Percentiles rank a stretch among this genome's conserved stretches.
Conservation (phyloP, 78 protist genomes). For the Dictyostelium intermedium region DNA sequence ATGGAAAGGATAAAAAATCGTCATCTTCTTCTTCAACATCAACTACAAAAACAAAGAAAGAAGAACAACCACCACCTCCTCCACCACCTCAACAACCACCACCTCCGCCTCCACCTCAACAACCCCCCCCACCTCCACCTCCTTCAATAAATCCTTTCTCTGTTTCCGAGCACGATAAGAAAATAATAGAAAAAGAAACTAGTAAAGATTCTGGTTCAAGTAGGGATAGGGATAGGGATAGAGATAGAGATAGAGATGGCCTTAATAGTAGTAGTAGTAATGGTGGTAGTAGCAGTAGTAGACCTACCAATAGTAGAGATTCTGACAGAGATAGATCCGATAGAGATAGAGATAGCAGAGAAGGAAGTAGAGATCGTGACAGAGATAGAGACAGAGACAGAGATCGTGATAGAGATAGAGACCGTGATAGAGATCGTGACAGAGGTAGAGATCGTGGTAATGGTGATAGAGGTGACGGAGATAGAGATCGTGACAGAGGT, state of each 20-base stretch:
- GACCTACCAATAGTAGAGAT: neutral
- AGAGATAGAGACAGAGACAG: constrained; percentile 30
- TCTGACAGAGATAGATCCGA: neutral
- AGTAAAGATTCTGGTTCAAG: neutral
- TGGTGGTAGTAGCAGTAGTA: neutral
- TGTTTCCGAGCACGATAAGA: constrained; percentile 24
- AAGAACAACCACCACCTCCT: neutral
- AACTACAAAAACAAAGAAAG: neutral
- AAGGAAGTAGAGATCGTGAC: constrained; percentile 1
- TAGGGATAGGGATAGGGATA: neutral
- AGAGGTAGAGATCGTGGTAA: constrained; percentile 12
- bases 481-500: constrained; percentile 21
- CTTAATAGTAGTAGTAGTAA: neutral
- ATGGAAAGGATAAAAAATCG: neutral
- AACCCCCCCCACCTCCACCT: neutral
- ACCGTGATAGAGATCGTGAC: neutral
- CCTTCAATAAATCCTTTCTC: constrained; percentile 14
- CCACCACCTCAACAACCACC: neutral
- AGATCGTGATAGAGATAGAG: constrained; percentile 21
- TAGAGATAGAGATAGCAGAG: neutral
- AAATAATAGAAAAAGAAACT: constrained; percentile 17
- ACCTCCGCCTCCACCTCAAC: neutral
- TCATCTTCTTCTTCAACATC: neutral
- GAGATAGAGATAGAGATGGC: neutral
- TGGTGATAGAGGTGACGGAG: neutral